Evolutionary conservation across 2,329 filamentous ascomycete species (phyloP), one percentile per base, ranked within the genome.

Genomic region (Aspergillus awamori): DNA sequence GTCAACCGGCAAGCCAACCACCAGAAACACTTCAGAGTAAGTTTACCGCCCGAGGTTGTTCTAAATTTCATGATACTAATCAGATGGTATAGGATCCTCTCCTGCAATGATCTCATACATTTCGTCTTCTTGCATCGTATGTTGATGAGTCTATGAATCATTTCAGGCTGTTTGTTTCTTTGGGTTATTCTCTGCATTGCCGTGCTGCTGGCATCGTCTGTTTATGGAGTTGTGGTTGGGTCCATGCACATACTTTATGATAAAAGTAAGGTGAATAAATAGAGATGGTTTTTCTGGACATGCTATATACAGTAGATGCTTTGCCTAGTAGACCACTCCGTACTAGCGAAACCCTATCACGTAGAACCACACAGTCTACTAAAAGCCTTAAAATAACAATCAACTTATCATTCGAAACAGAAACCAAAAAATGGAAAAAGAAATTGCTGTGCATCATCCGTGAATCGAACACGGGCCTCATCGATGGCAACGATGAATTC

Each of bases 1-100:
- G 84, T 92, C 70, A 89, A 94, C 72, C 89, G 86, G 80, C 85
- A 85, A 70, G 83, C 81, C 63, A 97, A 97, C 79, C 85, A 85
- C 81, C 92, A 96, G 76, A 90, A 90, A 79, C 87, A 90, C 75
- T 90, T 84, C 82, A 82, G 88, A 72, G 84, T 84, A 79, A 77
- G 82, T 79, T 55, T 38, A 20, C 13, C 8, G 15, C 28, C 4
- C 2, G 4, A 15, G 33, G 11, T 65, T 28, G 52, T 17, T 17
- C 24, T 39, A 39, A 13, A n/a, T 58, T n/a, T 26, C 13, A 13
- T 13, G 4, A 30, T 48, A 38, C 69, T 74, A 69, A 74, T 56
- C 20, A 45, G 39, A 2, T 22, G 22, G 30, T 55, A 8, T 63
- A 81, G 76, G 85, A 87, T 72, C 84, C 77, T 26, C 77, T 84